Base-by-base conservation (phyloP, 2,329 filamentous ascomycete genomes). In the Lachnellula arida region DNA sequence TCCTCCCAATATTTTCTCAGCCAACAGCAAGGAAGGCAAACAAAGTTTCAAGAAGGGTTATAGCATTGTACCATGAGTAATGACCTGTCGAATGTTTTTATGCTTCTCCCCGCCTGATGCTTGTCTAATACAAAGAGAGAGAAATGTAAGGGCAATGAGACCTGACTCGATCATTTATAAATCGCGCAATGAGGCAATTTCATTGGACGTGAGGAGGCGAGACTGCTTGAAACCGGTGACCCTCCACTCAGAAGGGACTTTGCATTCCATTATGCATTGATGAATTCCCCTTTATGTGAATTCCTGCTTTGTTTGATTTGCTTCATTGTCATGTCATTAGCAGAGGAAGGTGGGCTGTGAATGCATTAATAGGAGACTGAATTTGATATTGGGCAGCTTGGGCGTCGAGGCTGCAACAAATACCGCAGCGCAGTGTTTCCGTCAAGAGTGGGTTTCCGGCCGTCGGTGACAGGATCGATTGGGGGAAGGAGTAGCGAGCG, bases 151-250 rank as follows among this genome's bases (percentile, higher is more conserved):
- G 37, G 37, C 37, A 40, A 40, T 40, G 37, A 15, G 37, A 15
- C 17, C 14, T 40, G 19, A 22, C 42, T 44, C 42, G 42, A 44
- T n/a, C 42, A 51, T 51, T 53, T 53, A 28, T 28, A 48, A 53
- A 53, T 53, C 51, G 51, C 51, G 51, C 51, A 53, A 40, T 39
- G 51, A 53, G 51, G 51, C 51, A 53, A 49, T 23, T 49, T 2
- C 42, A 49, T 49, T 37, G 48, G 48, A 7, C 17, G 48, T 49
- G 7, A 40, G 35, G 28, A 19, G 9, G 32, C 48, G 34, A 23
- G 48, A 47, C 51, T 53, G 19, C 44, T 46, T 53, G 51, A 53
- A 53, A 53, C 51, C n/a, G 15, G 9, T 6, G 14, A 12, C 44
- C 17, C 34, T 23, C 32, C 32, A 12, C 43, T 32, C 35, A 32